Conservation (phyloP, 352 stramenopile genomes). For the Globisporangium camurandrum region DNA sequence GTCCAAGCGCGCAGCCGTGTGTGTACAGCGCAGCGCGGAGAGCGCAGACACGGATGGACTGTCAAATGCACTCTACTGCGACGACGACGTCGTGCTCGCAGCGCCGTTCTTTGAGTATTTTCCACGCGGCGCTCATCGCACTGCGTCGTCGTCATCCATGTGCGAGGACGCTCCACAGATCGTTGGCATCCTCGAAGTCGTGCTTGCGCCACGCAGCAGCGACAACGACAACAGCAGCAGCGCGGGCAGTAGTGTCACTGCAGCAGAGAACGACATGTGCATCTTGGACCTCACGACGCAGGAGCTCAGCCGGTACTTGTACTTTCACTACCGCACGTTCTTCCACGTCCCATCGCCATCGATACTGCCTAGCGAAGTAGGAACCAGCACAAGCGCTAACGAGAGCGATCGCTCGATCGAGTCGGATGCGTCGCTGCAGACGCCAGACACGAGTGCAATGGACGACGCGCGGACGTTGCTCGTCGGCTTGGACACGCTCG, state of each 20-base stretch:
- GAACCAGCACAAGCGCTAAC: neutral
- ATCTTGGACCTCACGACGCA: constrained; percentile 61
- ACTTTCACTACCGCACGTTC: constrained; percentile 69
- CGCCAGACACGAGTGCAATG: constrained; percentile 9
- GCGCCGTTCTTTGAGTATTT: constrained; percentile 42
- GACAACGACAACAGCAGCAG: constrained; percentile 3
- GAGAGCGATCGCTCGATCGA: neutral
- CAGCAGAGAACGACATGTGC: constrained; percentile 50
- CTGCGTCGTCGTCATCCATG: no score
- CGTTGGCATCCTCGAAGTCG: constrained; percentile 56
- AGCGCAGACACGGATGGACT: constrained; percentile 14
- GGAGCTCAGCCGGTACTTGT: constrained; percentile 62
- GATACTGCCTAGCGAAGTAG: constrained; percentile 6
- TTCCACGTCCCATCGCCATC: constrained; percentile 25
- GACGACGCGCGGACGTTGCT: constrained; percentile 14
- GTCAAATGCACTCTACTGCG: constrained; percentile 27
- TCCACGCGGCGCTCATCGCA: constrained; percentile 18
- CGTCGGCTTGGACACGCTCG: constrained; percentile 10
- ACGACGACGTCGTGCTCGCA: constrained; percentile 28
- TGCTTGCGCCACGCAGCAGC: constrained; percentile 24
- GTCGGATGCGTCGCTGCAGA: constrained; percentile 12
- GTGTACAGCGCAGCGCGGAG: constrained; percentile 3
- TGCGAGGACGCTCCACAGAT: constrained; percentile 23
- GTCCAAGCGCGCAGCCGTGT: constrained; percentile 14
- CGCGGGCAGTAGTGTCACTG: constrained; percentile 1